Conservation (phyloP, 2,329 filamentous ascomycete species). For the Aureobasidium namibiae region DNA sequence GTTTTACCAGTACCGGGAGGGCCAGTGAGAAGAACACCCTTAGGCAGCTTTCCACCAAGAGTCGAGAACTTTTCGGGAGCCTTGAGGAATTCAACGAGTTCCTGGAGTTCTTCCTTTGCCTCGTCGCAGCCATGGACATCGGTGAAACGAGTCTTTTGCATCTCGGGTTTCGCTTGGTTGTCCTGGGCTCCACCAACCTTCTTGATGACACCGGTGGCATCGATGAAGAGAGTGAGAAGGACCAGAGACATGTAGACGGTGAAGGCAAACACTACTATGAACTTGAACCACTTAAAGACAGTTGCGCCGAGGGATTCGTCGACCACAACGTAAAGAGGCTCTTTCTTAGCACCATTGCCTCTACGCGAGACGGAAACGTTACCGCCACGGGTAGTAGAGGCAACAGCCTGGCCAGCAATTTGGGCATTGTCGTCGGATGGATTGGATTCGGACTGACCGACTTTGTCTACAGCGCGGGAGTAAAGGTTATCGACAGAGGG, state of each 20-base stretch:
- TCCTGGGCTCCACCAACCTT: slow-evolving; percentile 64
- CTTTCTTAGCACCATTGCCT: slow-evolving; percentile 65
- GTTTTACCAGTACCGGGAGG: slow-evolving; percentile 98
- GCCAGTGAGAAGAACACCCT: slow-evolving; percentile 89
- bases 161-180: slow-evolving; percentile 84
- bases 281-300: slow-evolving; percentile 88
- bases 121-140: slow-evolving; percentile 98
- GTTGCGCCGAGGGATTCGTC: slow-evolving; percentile 75
- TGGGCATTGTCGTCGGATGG: slow-evolving; percentile 59
- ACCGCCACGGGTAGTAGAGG: slow-evolving; percentile 59
- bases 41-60: slow-evolving; percentile 91
- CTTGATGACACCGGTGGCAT: slow-evolving; percentile 70
- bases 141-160: slow-evolving; percentile 81
- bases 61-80: slow-evolving; percentile 90
- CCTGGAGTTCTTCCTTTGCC: slow-evolving; percentile 94
- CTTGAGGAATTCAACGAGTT: slow-evolving; percentile 91
- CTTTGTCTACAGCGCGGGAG: slow-evolving; percentile 59
- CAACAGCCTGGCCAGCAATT: slow-evolving; percentile 73
- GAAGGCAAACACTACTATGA: slow-evolving; percentile 69
- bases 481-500: slow-evolving; percentile 70
- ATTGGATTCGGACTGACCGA: slow-evolving; percentile 42
- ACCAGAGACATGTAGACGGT: slow-evolving; percentile 73
- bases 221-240: slow-evolving; percentile 71
- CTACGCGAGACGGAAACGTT: slow-evolving; percentile 50
- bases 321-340: slow-evolving; percentile 91